Conservation (phyloP, 2,329 filamentous ascomycete species). For the Phaeoacremonium minimum region DNA sequence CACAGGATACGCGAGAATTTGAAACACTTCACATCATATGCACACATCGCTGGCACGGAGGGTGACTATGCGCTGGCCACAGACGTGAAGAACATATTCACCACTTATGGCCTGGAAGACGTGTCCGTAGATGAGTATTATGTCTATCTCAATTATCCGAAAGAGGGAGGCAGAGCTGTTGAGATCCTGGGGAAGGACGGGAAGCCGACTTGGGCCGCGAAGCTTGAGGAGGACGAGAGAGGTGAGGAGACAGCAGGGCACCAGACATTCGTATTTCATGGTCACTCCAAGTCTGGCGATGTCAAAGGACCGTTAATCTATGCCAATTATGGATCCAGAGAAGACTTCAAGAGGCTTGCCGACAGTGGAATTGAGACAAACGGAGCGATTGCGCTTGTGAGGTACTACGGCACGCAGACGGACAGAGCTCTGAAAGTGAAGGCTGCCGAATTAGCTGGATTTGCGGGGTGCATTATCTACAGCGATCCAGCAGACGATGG, state of each 20-base stretch:
- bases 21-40: constrained; percentile 73
- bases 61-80: constrained; percentile 83
- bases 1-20: constrained; percentile 68
- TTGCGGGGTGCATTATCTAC: constrained; percentile 85
- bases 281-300: constrained; percentile 80
- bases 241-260: constrained; percentile 58
- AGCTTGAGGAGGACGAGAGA: constrained; percentile 75
- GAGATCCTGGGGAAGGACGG: constrained; percentile 70
- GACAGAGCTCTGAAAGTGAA: constrained; percentile 82
- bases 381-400: constrained; percentile 79
- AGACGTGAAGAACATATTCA: constrained; percentile 78
- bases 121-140: constrained; percentile 74
- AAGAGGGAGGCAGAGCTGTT: constrained; percentile 69
- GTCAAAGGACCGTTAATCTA: constrained; percentile 85
- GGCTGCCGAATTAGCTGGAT: constrained; percentile 81
- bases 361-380: constrained; percentile 69
- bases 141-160: constrained; percentile 92
- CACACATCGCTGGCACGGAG: constrained; percentile 91
- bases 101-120: constrained; percentile 66
- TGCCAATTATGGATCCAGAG: constrained; percentile 82
- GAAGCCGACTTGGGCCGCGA: constrained; percentile 67
- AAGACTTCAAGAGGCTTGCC: constrained; percentile 72
- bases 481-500: constrained; percentile 86
- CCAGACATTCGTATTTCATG: constrained; percentile 80
- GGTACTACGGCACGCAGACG: constrained; percentile 69